These are phyloP conservation scores for Haplosporangium gracile DNA, from an alignment of 192 early-diverging fungal genomes.

Conservation along the genomic window DNA sequence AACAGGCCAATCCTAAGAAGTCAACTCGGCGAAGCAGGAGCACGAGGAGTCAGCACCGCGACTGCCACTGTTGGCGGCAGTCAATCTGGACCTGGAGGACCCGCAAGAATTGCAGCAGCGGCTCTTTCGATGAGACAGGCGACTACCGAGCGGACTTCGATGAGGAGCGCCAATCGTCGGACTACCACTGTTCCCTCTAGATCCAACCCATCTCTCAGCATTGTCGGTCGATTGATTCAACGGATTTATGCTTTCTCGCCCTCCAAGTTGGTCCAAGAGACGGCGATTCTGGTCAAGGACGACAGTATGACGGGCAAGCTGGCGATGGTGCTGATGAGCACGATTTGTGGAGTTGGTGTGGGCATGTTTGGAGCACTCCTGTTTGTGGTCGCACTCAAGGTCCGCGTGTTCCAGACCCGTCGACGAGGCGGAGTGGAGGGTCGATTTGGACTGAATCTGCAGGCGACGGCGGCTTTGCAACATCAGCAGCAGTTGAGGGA, in stretches of 20 bases:
- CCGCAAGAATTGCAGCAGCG: not conserved
- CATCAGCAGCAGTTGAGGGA: slow-evolving; percentile 20
- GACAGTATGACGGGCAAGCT: slow-evolving; percentile 27
- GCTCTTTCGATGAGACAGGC: slow-evolving; percentile 1
- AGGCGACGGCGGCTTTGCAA: slow-evolving; percentile 12
- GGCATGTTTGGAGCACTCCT: slow-evolving; percentile 52
- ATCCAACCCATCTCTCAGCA: not conserved
- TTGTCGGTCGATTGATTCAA: slow-evolving; percentile 4
- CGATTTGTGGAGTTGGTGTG: slow-evolving; percentile 32
- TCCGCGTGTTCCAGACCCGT: slow-evolving; percentile 26
- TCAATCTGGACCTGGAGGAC: not conserved
- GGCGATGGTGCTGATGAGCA: slow-evolving; percentile 43
- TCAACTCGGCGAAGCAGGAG: slow-evolving; percentile 3
- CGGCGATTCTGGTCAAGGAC: not conserved
- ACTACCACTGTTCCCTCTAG: not conserved
- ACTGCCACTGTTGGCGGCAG: not conserved
- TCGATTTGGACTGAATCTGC: not conserved
- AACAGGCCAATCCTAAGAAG: not conserved
- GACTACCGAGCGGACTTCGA: not conserved
- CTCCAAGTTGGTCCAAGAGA: slow-evolving; percentile 22
- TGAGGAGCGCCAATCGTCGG: not conserved
- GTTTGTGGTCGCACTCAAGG: slow-evolving; percentile 43
- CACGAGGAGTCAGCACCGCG: not conserved
- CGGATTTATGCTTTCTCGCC: slow-evolving; percentile 28
- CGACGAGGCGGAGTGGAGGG: not conserved